Percentiles rank a stretch among this genome's conserved stretches.
Evolutionary conservation across 805 yeast species (phyloP).

Genomic region (Cyberlindnera amylophila): DNA sequence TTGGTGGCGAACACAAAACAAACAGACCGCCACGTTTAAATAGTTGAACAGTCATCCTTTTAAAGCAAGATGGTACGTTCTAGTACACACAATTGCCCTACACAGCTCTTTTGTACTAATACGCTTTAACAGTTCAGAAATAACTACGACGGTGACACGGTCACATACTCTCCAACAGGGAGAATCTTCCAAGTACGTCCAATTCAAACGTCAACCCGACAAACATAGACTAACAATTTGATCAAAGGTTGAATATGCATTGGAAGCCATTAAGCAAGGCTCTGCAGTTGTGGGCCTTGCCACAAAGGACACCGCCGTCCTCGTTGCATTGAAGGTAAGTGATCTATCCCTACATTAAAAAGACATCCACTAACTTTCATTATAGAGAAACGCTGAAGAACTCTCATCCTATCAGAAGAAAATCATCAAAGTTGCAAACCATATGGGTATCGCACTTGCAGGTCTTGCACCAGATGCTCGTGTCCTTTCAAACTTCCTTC

Average conservation of each 20-base stretch:
- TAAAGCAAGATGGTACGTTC: conserved; percentile 6
- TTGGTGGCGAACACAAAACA: conserved; percentile 1
- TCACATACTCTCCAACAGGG: conserved; percentile 95
- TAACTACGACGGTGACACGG: conserved; percentile 97
- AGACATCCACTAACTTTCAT: conserved; percentile 8
- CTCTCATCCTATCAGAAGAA: conserved; percentile 96
- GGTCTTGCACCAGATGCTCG: conserved; percentile 99
- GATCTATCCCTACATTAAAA: no score
- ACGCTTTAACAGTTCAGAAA: conserved; percentile 71
- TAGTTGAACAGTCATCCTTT: neutral
- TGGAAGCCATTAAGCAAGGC: conserved; percentile 97
- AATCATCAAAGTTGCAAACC: conserved; percentile 85
- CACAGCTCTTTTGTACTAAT: conserved; percentile 4
- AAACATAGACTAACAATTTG: conserved; percentile 6
- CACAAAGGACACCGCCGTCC: conserved; percentile 80
- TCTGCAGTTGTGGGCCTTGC: conserved; percentile 94
- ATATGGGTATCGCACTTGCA: conserved; percentile 91
- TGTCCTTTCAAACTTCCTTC: conserved; percentile 80
- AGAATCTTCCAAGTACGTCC: conserved; percentile 68
- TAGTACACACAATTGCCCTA: neutral
- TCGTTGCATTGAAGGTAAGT: conserved; percentile 75
- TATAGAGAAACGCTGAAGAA: conserved; percentile 86
- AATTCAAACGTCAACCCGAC: neutral
- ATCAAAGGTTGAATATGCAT: conserved; percentile 66
- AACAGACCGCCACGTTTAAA: no score